phyloP scores from a whole-genome alignment of 179 eudicot species.

The Corrigiola litoralis region DNA sequence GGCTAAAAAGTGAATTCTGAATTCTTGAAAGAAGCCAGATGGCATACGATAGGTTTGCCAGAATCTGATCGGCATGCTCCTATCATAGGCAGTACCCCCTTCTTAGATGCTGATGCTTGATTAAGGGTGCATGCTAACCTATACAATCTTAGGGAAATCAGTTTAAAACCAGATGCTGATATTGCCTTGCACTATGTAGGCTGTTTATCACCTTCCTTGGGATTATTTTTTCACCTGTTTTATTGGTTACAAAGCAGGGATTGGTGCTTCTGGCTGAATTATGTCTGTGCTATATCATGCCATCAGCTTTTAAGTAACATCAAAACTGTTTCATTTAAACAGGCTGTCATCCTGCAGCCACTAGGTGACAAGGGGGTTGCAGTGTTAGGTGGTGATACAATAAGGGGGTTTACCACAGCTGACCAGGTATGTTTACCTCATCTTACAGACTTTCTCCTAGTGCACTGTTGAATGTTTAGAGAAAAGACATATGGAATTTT shows the following conservation, averaged over 20 bases:
- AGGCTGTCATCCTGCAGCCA: slow-evolving; percentile 96
- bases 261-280: not conserved
- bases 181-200: not conserved
- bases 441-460: not conserved
- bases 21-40: too few relatives aligned
- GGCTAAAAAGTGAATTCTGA: too few relatives aligned
- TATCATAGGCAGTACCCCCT: too few relatives aligned
- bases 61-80: too few relatives aligned
- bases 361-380: slow-evolving; percentile 78
- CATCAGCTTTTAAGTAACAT: slow-evolving; percentile 3
- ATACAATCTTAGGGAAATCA: too few relatives aligned
- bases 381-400: slow-evolving; percentile 81
- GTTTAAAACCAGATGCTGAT: too few relatives aligned
- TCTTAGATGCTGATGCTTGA: too few relatives aligned
- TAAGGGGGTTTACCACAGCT: slow-evolving; percentile 83
- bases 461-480: not conserved
- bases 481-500: not conserved
- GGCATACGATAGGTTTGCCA: too few relatives aligned
- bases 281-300: not conserved
- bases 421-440: slow-evolving; percentile 67
- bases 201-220: too few relatives aligned
- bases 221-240: too few relatives aligned
- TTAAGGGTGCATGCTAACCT: too few relatives aligned
- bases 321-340: slow-evolving; percentile 16
- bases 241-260: too few relatives aligned